A percentile compares a stretch with the other conserved stretches of the same genome.
phyloP scores from a whole-genome alignment of 331 rosid genomes.

The Pyrus hybrid region DNA sequence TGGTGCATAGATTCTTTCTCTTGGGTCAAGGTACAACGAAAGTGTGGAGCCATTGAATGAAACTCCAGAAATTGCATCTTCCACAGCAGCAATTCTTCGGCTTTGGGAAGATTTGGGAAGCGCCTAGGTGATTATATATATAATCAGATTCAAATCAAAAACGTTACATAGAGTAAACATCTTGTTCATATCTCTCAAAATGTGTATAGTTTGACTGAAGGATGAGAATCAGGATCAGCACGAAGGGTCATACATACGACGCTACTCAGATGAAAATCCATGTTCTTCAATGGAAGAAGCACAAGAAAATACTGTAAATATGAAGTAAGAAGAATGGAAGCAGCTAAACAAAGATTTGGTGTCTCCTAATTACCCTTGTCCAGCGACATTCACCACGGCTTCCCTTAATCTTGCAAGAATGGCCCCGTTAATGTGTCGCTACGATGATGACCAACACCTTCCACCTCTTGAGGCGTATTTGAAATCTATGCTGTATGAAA shows the following conservation, averaged over 20 bases:
- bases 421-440: conserved; percentile 16
- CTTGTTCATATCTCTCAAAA: background rate
- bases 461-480: conserved; percentile 12
- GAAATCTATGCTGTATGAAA: conserved; percentile 21
- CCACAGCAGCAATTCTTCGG: conserved; percentile 34
- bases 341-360: conserved; percentile 38
- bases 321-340: conserved; percentile 48
- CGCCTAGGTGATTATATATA: conserved; percentile 8
- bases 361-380: conserved; percentile 21
- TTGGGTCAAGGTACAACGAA: conserved; percentile 29
- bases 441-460: conserved; percentile 19
- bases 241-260: conserved; percentile 58
- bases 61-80: conserved; percentile 22
- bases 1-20: conserved; percentile 38
- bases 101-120: conserved; percentile 62
- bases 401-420: conserved; percentile 45
- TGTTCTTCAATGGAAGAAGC: conserved; percentile 19
- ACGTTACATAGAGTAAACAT: background rate
- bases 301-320: background rate
- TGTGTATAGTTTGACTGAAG: background rate
- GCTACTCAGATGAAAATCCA: conserved; percentile 40
- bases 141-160: background rate
- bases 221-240: conserved; percentile 34
- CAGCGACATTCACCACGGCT: conserved; percentile 27
- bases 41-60: conserved; percentile 22